These are phyloP conservation scores for Sclerotiophoma versabilis DNA, from an alignment of 2,329 filamentous ascomycete genomes.

Conservation along the genomic window DNA sequence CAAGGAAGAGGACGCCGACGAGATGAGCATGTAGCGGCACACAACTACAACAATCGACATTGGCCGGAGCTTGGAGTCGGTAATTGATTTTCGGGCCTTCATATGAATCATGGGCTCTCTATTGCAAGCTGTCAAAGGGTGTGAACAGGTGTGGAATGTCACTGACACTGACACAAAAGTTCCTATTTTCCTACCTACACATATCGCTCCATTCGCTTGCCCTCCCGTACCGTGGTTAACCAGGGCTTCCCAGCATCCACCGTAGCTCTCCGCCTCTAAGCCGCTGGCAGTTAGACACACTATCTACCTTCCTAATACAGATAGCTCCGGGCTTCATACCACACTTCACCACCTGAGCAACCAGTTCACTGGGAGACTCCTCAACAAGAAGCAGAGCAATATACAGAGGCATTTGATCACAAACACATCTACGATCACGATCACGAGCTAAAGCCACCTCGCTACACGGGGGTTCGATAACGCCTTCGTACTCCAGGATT, in stretches of 20 bases:
- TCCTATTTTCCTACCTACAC: conserved; percentile 17
- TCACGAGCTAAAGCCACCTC: conserved; percentile 11
- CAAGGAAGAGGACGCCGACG: conserved; percentile 45
- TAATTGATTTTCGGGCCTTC: conserved; percentile 11
- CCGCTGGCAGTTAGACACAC: conserved; percentile 7
- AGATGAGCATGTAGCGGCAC: conserved; percentile 28
- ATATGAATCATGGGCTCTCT: conserved; percentile 1
- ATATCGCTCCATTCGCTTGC: conserved; percentile 10
- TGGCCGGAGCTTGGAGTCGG: not conserved
- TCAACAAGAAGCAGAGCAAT: conserved; percentile 18
- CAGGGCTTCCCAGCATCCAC: conserved; percentile 17
- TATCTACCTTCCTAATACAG: conserved; percentile 15
- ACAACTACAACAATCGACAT: conserved; percentile 4
- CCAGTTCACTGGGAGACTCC: not conserved
- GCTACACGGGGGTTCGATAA: conserved; percentile 2
- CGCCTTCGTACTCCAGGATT: conserved; percentile 4
- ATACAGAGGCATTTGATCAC: conserved; percentile 4
- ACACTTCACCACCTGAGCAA: conserved; percentile 2
- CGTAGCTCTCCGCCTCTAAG: conserved; percentile 15
- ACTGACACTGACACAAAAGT: conserved; percentile 10
- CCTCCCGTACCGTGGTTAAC: conserved; percentile 17
- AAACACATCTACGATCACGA: not conserved
- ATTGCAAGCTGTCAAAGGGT: conserved; percentile 1
- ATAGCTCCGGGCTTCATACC: conserved; percentile 11
- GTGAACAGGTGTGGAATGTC: conserved; percentile 7